Evolutionary conservation across 192 early-diverging fungal genomes (phyloP), one percentile per base, ranked within the genome.

Genomic region (Diversispora epigaea): DNA sequence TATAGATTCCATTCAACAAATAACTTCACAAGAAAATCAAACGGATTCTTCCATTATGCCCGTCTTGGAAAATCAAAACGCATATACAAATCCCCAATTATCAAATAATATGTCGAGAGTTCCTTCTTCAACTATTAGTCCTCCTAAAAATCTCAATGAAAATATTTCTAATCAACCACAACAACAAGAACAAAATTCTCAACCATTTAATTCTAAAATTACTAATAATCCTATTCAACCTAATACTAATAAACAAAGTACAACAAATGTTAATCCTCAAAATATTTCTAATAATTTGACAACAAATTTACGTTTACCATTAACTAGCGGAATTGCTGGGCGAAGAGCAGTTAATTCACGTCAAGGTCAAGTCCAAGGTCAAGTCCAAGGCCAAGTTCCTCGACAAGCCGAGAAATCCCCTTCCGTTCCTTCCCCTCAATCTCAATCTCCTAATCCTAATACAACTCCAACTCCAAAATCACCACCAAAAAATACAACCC

Each of bases 321-420:
- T 46, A 46, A 66, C 4, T 47, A 44, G 44, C 4, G 64, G 64
- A 45, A 66, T 66, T 46, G 64, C 64, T 66, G 64, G 64, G 5
- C 41, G 64, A 3, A 66, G 70, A 6, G n/a, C n/a, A 5, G 39
- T 50, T 55, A 50, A 11, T 55, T 50, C 68, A 12, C 39, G 70
- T 45, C 47, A 71, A 32, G 25, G 25, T 32, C 25, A 32, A 32
- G 25, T 0, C 25, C 25, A 32, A 32, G 2, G 25, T 2, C 25
- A 32, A 32, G 2, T 0, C 25, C 25, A 32, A 32, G 25, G 25
- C 25, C 25, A 32, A 58, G 21, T 55, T 9, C 32, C 52, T 41
- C 25, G 45, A 58, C 54, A 50, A 71, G n/a, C 70, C 12, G 70
- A 71, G 10, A 71, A 58, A 50, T 12, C 39, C 4, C 41, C 22